These are phyloP conservation scores for Metarhizium rileyi DNA, from an alignment of 2,329 filamentous ascomycete genomes.

Conservation along the genomic window DNA sequence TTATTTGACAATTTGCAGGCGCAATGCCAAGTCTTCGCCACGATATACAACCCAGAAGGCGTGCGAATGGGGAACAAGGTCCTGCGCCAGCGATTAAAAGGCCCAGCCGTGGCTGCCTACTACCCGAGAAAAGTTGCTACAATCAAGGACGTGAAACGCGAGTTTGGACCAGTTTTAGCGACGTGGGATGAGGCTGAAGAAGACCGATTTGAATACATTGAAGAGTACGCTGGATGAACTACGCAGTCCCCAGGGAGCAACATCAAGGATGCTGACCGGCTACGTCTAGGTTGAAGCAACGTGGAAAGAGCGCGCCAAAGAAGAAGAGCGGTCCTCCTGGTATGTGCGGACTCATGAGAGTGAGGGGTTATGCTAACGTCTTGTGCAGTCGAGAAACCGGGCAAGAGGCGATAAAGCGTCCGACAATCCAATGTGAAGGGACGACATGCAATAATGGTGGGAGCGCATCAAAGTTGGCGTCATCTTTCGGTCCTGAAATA, in stretches of 20 bases:
- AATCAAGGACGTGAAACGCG: slow-evolving; percentile 62
- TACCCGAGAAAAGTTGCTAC: slow-evolving; percentile 71
- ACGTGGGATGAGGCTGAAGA: slow-evolving; percentile 69
- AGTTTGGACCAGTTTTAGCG: slow-evolving; percentile 56
- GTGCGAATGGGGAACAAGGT: slow-evolving; percentile 84
- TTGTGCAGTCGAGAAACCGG: slow-evolving; percentile 16
- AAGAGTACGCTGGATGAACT: slow-evolving; percentile 39
- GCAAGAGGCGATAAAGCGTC: slow-evolving; percentile 20
- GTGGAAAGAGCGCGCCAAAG: slow-evolving; percentile 81
- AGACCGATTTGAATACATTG: slow-evolving; percentile 67
- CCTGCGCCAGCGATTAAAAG: slow-evolving; percentile 76
- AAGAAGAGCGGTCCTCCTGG: slow-evolving; percentile 60
- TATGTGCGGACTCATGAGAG: slow-evolving; percentile 14
- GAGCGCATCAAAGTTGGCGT: too few relatives aligned
- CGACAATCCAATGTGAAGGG: background rate
- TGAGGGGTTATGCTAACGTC: background rate
- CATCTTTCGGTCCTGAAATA: background rate
- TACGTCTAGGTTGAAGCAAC: slow-evolving; percentile 52
- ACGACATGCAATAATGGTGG: background rate
- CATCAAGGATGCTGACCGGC: slow-evolving; percentile 17
- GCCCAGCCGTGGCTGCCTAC: slow-evolving; percentile 76
- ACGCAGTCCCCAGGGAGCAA: background rate
- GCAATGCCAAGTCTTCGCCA: slow-evolving; percentile 87
- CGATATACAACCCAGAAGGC: slow-evolving; percentile 78
- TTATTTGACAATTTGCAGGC: slow-evolving; percentile 41